A percentile compares a stretch with the other conserved stretches of the same genome.
phyloP scores from a whole-genome alignment of 306 rosid genomes.

The Prunus padus region DNA sequence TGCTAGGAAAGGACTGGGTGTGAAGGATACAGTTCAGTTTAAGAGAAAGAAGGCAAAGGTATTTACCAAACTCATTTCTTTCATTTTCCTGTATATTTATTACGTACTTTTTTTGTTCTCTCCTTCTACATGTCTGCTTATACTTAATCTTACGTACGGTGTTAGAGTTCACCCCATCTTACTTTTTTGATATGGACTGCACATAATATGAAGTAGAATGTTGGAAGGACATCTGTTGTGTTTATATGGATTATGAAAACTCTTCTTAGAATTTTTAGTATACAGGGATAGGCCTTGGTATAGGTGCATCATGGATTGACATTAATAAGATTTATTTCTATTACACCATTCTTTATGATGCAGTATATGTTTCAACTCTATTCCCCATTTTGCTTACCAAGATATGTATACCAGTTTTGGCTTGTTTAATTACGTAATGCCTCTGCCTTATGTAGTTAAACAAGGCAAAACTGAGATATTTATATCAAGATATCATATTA shows the following conservation, averaged over 20 bases:
- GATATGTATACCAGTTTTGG: too few species aligned
- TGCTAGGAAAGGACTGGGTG: constrained; percentile 27
- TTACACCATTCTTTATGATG: neutral
- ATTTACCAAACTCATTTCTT: neutral
- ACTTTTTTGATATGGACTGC: neutral
- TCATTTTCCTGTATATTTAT: neutral
- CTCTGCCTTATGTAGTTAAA: too few species aligned
- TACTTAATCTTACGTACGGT: neutral
- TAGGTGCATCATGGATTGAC: neutral
- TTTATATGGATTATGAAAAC: constrained; percentile 1
- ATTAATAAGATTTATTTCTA: neutral
- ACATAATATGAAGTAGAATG: neutral
- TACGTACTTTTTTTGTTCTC: neutral
- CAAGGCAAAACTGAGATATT: neutral
- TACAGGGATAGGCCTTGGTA: neutral
- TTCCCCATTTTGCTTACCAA: neutral
- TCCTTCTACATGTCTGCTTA: neutral
- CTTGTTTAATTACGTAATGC: too few species aligned
- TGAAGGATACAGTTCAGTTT: constrained; percentile 64
- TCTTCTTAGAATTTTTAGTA: neutral
- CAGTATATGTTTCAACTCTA: neutral
- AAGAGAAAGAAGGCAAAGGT: constrained; percentile 88
- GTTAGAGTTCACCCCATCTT: neutral
- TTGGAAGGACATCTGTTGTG: neutral
- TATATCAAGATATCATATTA: neutral